Percentiles rank a stretch among this genome's conserved stretches.
Evolutionary conservation across 176 grass and related monocot species (phyloP).

Genomic region (Zea mays): Zm-B73-REFERENCE-NAM-5.0 NC_050101.1:5536001-5536500

Average conservation of each 20-base stretch:
- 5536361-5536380: background rate
- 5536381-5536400: slow-evolving; percentile 1
- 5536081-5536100: too few relatives aligned
- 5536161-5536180: too few relatives aligned
- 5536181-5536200: too few relatives aligned
- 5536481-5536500: background rate
- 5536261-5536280: background rate
- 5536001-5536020: too few relatives aligned
- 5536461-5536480: background rate
- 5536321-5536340: background rate
- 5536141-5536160: too few relatives aligned
- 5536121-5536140: too few relatives aligned
- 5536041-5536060: too few relatives aligned
- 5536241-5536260: background rate
- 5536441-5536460: background rate
- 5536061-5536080: too few relatives aligned
- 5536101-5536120: too few relatives aligned
- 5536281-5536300: background rate
- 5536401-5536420: background rate
- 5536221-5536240: slow-evolving; percentile 25
- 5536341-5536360: too few relatives aligned
- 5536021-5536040: too few relatives aligned
- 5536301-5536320: background rate
- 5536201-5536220: background rate
- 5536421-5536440: background rate